These are phyloP conservation scores for Aspergillus campestris DNA, from an alignment of 495 filamentous ascomycete genomes.

Conservation along the genomic window DNA sequence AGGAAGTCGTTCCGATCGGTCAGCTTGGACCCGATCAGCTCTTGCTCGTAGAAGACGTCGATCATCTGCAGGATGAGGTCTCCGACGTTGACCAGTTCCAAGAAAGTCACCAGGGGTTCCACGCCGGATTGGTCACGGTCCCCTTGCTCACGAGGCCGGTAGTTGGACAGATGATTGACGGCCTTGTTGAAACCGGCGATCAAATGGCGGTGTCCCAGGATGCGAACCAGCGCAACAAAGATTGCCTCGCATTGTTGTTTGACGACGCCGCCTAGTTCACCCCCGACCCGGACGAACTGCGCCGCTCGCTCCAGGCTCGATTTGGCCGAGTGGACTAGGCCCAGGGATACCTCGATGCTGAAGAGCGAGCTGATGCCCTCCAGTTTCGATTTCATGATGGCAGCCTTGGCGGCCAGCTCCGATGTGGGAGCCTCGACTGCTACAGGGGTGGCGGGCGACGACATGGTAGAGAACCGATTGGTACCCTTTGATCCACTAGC, in stretches of 20 bases:
- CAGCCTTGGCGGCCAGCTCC: conserved; percentile 90
- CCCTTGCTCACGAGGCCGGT: conserved; percentile 80
- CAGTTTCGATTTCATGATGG: conserved; percentile 87
- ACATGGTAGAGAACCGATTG: conserved; percentile 45
- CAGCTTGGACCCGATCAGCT: conserved; percentile 72
- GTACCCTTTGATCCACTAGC: conserved; percentile 32
- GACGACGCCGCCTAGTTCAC: conserved; percentile 71
- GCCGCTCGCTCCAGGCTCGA: conserved; percentile 77
- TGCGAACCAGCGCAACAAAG: conserved; percentile 74
- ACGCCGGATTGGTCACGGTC: conserved; percentile 65
- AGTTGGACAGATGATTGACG: conserved; percentile 80
- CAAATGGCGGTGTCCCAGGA: conserved; percentile 80
- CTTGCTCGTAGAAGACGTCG: conserved; percentile 97
- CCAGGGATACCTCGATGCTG: conserved; percentile 90
- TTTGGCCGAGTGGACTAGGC: conserved; percentile 85
- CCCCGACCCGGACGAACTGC: conserved; percentile 69
- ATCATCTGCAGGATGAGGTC: conserved; percentile 99
- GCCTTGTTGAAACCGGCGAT: conserved; percentile 87
- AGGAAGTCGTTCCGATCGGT: conserved; percentile 92
- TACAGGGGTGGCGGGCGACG: conserved; percentile 38
- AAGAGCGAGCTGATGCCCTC: conserved; percentile 92
- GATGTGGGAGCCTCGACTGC: conserved; percentile 67
- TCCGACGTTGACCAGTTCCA: conserved; percentile 96
- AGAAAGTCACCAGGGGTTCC: conserved; percentile 86
- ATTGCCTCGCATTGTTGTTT: conserved; percentile 86